These are phyloP conservation scores for Cornus kousa DNA, from an alignment of 148 eudicot species.

Conservation along the genomic window DNA sequence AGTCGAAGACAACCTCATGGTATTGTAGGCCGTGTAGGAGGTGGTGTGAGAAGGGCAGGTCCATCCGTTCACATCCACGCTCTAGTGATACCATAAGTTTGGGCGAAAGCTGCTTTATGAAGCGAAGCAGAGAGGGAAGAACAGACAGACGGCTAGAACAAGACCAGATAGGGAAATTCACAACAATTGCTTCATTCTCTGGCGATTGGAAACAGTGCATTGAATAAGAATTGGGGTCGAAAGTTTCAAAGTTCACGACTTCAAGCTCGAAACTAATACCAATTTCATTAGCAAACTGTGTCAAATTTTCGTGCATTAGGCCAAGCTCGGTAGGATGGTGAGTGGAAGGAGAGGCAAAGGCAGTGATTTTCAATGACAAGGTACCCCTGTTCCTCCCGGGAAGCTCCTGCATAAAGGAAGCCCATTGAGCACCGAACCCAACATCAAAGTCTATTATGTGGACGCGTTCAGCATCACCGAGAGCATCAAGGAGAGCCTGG, in stretches of 20 bases:
- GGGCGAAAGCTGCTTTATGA: conserved; percentile 44
- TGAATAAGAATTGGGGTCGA: conserved; percentile 32
- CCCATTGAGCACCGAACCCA: conserved; percentile 60
- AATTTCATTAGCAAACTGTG: conserved; percentile 42
- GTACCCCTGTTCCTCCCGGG: conserved; percentile 29
- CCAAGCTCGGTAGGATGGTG: conserved; percentile 44
- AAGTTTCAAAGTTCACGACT: conserved; percentile 48
- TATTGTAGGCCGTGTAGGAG: conserved; percentile 37
- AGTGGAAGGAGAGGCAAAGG: conserved; percentile 48
- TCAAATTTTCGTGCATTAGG: conserved; percentile 42
- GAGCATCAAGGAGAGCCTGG: conserved; percentile 51
- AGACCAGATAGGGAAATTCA: conserved; percentile 55
- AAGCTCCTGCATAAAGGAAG: conserved; percentile 63
- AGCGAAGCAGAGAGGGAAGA: conserved; percentile 36
- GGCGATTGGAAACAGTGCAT: conserved; percentile 20
- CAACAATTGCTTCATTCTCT: conserved; percentile 36
- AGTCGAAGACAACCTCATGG: conserved; percentile 35
- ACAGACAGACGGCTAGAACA: conserved; percentile 22
- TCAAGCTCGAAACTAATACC: conserved; percentile 43
- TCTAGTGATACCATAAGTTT: conserved; percentile 40
- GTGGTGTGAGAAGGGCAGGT: conserved; percentile 42
- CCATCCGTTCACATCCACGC: conserved; percentile 44
- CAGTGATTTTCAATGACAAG: conserved; percentile 42
- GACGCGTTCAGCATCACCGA: conserved; percentile 31
- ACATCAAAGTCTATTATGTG: conserved; percentile 62